Conservation (phyloP, 2,329 filamentous ascomycete genomes). For the Colletotrichum godetiae region DNA sequence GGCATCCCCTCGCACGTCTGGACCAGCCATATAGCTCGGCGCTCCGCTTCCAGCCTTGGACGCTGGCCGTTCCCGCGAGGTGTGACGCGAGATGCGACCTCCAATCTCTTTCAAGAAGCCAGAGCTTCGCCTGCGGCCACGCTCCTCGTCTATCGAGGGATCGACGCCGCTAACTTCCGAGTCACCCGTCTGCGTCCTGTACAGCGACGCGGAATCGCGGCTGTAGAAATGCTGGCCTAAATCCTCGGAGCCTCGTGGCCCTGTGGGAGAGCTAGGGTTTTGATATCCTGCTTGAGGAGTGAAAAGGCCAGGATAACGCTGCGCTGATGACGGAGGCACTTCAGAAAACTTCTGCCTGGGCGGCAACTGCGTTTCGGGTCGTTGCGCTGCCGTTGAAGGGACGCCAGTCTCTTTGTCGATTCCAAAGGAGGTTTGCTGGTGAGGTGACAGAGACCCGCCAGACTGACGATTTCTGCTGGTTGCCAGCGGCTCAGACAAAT, state of each 20-base stretch:
- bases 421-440: constrained; percentile 51
- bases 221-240: constrained; percentile 33
- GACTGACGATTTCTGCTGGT: constrained; percentile 33
- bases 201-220: constrained; percentile 47
- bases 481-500: constrained; percentile 59
- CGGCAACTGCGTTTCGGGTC: constrained; percentile 35
- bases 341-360: constrained; percentile 46
- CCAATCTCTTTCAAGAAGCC: constrained; percentile 65
- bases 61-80: constrained; percentile 45
- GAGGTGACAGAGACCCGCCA: constrained; percentile 39
- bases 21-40: not conserved
- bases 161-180: constrained; percentile 50
- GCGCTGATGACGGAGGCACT: constrained; percentile 62
- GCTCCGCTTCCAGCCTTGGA: constrained; percentile 39
- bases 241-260: constrained; percentile 36
- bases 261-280: constrained; percentile 29
- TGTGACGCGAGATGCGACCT: constrained; percentile 51
- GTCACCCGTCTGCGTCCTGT: constrained; percentile 53
- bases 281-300: constrained; percentile 31
- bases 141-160: constrained; percentile 49
- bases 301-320: constrained; percentile 62
- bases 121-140: constrained; percentile 52
- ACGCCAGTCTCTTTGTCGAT: constrained; percentile 65
- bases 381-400: constrained; percentile 31
- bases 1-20: constrained; percentile 49